Base-by-base conservation (phyloP, 2,329 filamentous ascomycete species). In the Botrytis pseudocinerea region DNA sequence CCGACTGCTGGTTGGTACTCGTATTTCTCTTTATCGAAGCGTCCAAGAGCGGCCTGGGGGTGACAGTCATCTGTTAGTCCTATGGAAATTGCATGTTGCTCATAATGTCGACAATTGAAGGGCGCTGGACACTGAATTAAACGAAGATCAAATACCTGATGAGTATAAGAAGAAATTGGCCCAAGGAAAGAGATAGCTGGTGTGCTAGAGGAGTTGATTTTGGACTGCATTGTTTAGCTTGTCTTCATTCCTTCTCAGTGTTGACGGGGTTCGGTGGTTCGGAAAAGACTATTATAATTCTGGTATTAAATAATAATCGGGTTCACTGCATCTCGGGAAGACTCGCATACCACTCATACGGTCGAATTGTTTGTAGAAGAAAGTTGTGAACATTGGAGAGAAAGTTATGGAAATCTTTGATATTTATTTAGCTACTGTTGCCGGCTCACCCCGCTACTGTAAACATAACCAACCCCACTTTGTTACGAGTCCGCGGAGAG, bases 141-240 rank as follows among this genome's bases (percentile, higher is more conserved):
- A 74, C 73, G 75, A 79, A 60, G 75, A 40, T 75, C 74, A 59
- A 74, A 63, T 80, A 91, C 90, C 86, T 92, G 90, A 80, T 93
- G 90, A 42, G 90, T 92, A 80, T 92, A 92, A 48, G 90, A 91
- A 38, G 89, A 89, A 77, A 85, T 81, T 5, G 90, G 90, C 12
- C 90, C 90, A 44, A 93, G 81, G 78, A 89, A 93, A 60, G 89
- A 86, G 40, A 89, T 82, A 54, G 79, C 82, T 38, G 80, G 79
- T 22, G 65, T 62, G 59, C 54, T 51, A 32, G 69, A 51, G 70
- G 65, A 57, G 38, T 51, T 63, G 38, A 16, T 70, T 71, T 25
- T 48, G 61, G 68, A 64, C 69, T 71, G 68, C 72, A 73, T 71
- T 32, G 51, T 48, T 69, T 18, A 61, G 60, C 40, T 61, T 57